Evolutionary conservation across 805 yeast species (phyloP).

Genomic region (Metschnikowia kunwiensis): DNA sequence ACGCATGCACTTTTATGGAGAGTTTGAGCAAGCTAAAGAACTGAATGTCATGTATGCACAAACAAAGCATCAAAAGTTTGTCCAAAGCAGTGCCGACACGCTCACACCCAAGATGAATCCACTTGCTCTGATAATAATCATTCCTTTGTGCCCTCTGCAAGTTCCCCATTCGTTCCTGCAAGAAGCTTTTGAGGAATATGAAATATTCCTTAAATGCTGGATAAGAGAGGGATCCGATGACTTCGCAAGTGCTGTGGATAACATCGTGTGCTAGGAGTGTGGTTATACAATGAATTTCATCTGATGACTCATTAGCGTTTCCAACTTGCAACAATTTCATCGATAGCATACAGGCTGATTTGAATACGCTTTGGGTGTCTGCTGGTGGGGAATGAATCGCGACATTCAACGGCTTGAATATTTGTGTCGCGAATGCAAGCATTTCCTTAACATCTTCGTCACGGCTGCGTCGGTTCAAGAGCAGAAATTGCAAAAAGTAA

Average conservation of each 20-base stretch:
- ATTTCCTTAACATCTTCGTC: slow-evolving; percentile 9
- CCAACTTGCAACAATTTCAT: slow-evolving; percentile 26
- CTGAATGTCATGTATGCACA: slow-evolving; percentile 51
- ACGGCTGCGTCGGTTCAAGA: not conserved
- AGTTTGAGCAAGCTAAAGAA: slow-evolving; percentile 46
- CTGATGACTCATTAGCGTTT: slow-evolving; percentile 9
- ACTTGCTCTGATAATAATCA: slow-evolving; percentile 10
- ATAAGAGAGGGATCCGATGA: slow-evolving; percentile 32
- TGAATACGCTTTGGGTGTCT: slow-evolving; percentile 25
- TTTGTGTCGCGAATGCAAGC: slow-evolving; percentile 24
- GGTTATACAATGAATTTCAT: slow-evolving; percentile 11
- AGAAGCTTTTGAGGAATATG: slow-evolving; percentile 32
- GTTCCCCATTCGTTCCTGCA: slow-evolving; percentile 26
- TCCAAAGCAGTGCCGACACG: slow-evolving; percentile 43
- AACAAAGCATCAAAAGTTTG: slow-evolving; percentile 47
- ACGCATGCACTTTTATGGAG: slow-evolving; percentile 33
- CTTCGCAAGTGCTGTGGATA: slow-evolving; percentile 34
- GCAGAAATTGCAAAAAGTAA: slow-evolving; percentile 23
- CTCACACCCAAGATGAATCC: slow-evolving; percentile 17
- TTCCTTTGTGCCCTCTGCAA: slow-evolving; percentile 14
- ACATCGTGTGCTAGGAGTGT: slow-evolving; percentile 29
- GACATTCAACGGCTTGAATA: slow-evolving; percentile 24
- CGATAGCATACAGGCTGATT: slow-evolving; percentile 34
- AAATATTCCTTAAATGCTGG: slow-evolving; percentile 36
- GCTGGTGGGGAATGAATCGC: slow-evolving; percentile 22